phyloP scores from a whole-genome alignment of 768 basidiomycete genomes.

The Leccinum imitatum region DNA sequence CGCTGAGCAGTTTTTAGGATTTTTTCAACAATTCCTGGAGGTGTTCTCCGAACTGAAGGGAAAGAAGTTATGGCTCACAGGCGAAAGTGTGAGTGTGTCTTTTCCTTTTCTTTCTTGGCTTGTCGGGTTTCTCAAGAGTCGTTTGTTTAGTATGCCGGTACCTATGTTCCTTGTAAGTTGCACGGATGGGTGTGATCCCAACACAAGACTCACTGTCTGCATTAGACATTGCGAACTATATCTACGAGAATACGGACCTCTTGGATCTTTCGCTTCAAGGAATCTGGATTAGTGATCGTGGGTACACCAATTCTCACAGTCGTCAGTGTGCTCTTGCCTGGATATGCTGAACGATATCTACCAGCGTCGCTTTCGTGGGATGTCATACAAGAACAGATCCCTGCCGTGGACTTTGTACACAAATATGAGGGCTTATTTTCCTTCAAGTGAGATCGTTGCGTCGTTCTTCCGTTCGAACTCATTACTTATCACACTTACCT shows the following conservation, averaged over 20 bases:
- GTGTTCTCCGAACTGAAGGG: slow-evolving; percentile 72
- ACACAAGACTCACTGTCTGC: not conserved
- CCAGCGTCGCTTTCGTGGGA: slow-evolving; percentile 59
- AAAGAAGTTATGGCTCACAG: slow-evolving; percentile 68
- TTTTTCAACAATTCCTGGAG: slow-evolving; percentile 72
- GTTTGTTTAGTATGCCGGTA: slow-evolving; percentile 62
- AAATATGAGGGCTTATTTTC: slow-evolving; percentile 70
- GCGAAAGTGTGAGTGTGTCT: slow-evolving; percentile 63
- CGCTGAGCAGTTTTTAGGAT: slow-evolving; percentile 52
- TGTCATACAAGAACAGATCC: slow-evolving; percentile 67
- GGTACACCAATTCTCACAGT: slow-evolving; percentile 22
- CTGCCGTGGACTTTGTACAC: slow-evolving; percentile 72
- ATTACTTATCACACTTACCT: not conserved
- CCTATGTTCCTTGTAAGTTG: slow-evolving; percentile 56
- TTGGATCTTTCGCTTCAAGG: slow-evolving; percentile 63
- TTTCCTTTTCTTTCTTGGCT: not conserved
- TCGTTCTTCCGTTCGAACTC: not conserved
- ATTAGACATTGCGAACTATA: slow-evolving; percentile 72
- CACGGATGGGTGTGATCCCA: slow-evolving; percentile 28
- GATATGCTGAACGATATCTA: not conserved
- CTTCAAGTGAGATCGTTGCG: slow-evolving; percentile 52
- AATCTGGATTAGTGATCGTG: slow-evolving; percentile 73
- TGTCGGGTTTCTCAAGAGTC: not conserved
- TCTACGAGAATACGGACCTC: slow-evolving; percentile 55
- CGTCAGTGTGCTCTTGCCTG: not conserved